Evolutionary conservation across 192 early-diverging fungal genomes (phyloP).

Genomic region (Backusella macrospora): DNA sequence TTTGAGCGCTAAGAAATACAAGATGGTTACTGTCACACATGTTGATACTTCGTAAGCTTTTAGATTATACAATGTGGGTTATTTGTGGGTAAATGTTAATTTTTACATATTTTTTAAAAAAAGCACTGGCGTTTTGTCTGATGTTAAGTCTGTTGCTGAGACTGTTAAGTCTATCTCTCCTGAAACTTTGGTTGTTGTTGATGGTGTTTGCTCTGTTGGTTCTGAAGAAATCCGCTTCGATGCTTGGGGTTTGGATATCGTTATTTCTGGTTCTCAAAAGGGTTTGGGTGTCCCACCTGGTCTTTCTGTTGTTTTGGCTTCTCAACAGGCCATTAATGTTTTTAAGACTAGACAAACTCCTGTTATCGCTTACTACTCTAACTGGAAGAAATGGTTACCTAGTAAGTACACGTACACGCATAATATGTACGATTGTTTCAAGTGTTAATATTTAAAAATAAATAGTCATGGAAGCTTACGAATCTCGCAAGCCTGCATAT

Average conservation of each 20-base stretch:
- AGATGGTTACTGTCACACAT: conserved; percentile 91
- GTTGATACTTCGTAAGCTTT: conserved; percentile 83
- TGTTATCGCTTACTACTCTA: conserved; percentile 88
- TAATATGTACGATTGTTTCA: neutral
- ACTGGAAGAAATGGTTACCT: conserved; percentile 94
- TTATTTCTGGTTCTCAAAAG: conserved; percentile 94
- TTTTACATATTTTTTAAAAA: neutral
- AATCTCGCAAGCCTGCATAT: conserved; percentile 87
- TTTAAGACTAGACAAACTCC: conserved; percentile 73
- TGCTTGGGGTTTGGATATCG: conserved; percentile 89
- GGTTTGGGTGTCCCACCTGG: conserved; percentile 94
- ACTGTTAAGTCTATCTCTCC: conserved; percentile 81
- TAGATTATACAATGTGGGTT: neutral
- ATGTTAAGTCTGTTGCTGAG: conserved; percentile 76
- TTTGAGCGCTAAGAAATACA: conserved; percentile 69
- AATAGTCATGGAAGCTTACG: conserved; percentile 89
- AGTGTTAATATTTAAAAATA: neutral
- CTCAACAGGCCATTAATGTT: conserved; percentile 70
- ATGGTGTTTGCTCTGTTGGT: conserved; percentile 95
- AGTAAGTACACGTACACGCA: conserved; percentile 20
- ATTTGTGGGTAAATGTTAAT: conserved; percentile 4
- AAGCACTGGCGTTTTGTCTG: conserved; percentile 82
- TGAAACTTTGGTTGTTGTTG: conserved; percentile 86
- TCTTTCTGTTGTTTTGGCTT: conserved; percentile 84
- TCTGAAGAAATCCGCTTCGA: conserved; percentile 92